Evolutionary conservation across 768 basidiomycete genomes (phyloP).

Genomic region (Lanmaoa pseudosensibilis): DNA sequence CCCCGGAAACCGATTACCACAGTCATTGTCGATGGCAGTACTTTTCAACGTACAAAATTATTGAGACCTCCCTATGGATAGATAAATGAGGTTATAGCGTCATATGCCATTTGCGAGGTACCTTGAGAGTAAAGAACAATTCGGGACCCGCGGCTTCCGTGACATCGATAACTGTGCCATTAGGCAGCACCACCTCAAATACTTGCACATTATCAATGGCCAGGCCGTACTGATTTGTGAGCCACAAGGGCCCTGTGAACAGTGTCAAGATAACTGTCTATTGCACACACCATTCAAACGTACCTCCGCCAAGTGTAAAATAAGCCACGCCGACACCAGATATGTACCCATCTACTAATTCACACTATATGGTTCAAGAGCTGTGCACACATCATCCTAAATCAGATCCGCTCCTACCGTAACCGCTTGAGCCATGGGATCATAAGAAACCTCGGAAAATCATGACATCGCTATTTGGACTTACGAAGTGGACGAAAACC

Average conservation of each 20-base stretch:
- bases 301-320: slow-evolving; percentile 56
- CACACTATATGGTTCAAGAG: slow-evolving; percentile 45
- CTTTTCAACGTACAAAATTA: slow-evolving; percentile 45
- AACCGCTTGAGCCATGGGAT: slow-evolving; percentile 41
- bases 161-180: slow-evolving; percentile 42
- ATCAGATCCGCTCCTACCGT: slow-evolving; percentile 45
- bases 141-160: slow-evolving; percentile 36
- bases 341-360: slow-evolving; percentile 47
- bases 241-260: slow-evolving; percentile 36
- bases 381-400: slow-evolving; percentile 64
- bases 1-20: slow-evolving; percentile 31
- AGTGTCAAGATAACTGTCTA: not conserved
- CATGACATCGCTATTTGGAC: slow-evolving; percentile 56
- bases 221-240: slow-evolving; percentile 60
- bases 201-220: slow-evolving; percentile 54
- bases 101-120: slow-evolving; percentile 7
- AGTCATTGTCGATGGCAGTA: not conserved
- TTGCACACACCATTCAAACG: not conserved
- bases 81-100: not conserved
- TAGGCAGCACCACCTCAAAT: slow-evolving; percentile 51
- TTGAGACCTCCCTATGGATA: slow-evolving; percentile 53
- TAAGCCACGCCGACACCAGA: slow-evolving; percentile 61
- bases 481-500: slow-evolving; percentile 57
- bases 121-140: slow-evolving; percentile 46
- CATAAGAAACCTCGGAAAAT: slow-evolving; percentile 43